Evolutionary conservation across 23 red algal genomes (phyloP).

Genomic region (Gracilaria gracilis): DNA sequence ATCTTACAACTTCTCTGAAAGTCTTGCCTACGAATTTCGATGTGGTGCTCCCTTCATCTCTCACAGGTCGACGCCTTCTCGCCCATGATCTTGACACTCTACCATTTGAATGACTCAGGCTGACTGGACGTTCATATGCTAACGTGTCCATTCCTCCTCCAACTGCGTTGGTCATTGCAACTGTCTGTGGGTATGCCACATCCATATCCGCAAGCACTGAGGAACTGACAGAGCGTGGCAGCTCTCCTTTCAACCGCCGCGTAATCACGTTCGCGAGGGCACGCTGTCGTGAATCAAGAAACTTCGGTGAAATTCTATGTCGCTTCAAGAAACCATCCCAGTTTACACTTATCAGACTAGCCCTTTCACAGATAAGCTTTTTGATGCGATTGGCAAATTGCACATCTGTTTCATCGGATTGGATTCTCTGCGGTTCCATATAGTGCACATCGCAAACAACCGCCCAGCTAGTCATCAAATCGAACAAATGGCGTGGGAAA

Average conservation of each 20-base stretch:
- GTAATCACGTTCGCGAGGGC: constrained; percentile 61
- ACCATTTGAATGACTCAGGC: constrained; percentile 13
- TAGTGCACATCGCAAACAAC: constrained; percentile 97
- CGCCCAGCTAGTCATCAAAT: constrained; percentile 97
- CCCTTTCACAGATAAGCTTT: constrained; percentile 69
- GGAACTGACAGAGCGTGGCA: constrained; percentile 45
- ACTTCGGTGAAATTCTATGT: constrained; percentile 90
- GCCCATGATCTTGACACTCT: constrained; percentile 6
- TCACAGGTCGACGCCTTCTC: constrained; percentile 16
- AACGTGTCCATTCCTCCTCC: constrained; percentile 50
- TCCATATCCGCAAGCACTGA: constrained; percentile 51
- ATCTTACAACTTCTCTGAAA: constrained; percentile 28
- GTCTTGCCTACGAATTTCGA: constrained; percentile 26
- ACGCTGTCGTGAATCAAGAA: constrained; percentile 85
- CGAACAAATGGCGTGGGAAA: constrained; percentile 87
- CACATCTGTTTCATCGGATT: constrained; percentile 61
- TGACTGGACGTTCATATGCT: constrained; percentile 26
- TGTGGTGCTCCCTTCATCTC: constrained; percentile 26
- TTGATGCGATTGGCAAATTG: constrained; percentile 93
- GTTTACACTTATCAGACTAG: constrained; percentile 84
- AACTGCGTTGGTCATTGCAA: constrained; percentile 13
- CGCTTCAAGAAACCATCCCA: constrained; percentile 98
- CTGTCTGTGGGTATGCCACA: constrained; percentile 29
- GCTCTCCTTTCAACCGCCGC: constrained; percentile 42
- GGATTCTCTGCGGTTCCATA: constrained; percentile 75